Evolutionary conservation across 2,329 filamentous ascomycete genomes (phyloP), one percentile per base, ranked within the genome.

Genomic region (Anisogramma anomala): DNA sequence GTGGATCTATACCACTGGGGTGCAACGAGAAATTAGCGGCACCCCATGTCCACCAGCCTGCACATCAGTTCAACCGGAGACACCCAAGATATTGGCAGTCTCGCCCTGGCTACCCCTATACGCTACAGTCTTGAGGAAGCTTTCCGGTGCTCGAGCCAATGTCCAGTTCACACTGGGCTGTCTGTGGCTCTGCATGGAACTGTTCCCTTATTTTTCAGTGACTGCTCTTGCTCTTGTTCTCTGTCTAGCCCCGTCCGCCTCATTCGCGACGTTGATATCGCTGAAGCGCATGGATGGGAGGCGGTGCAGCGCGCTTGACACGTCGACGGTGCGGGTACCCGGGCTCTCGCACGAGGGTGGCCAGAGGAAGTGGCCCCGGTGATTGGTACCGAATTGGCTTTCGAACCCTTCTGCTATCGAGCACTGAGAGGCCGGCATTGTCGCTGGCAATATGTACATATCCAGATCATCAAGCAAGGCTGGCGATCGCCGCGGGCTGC

Each of bases 91-190:
- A 33, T 68, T 66, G 2, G 66, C 65, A 3, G 62, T 61, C 49
- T 70, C 70, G 35, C 63, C 64, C 48, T 69, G 65, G 0, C 57
- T 61, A 43, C 72, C 71, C 5, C 58, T 61, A 43, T 72, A 71
- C 4, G 58, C 64, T 33, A 42, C 26, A 10, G 17, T 41, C 42
- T 18, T 46, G 35, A 26, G 45, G 20, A 41, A 39, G 11, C 33
- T 26, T 14, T 41, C 18, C n/a, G 33, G 17, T 10, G 36, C 11
- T 11, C 20, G 33, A 4, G 30, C 26, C 13, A 26, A 6, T 5
- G 30, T n/a, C 33, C 25, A 33, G n/a, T 13, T 15, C 23, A 33
- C 52, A 41, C 10, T 15, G 19, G 10, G 11, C 22, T 3, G 36
- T 8, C 10, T 17, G 19, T 5, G 44, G 42, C 20, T 43, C n/a